Evolutionary conservation across 192 early-diverging fungal species (phyloP), one percentile per base, ranked within the genome.

Genomic region (Coemansia sp.): DNA sequence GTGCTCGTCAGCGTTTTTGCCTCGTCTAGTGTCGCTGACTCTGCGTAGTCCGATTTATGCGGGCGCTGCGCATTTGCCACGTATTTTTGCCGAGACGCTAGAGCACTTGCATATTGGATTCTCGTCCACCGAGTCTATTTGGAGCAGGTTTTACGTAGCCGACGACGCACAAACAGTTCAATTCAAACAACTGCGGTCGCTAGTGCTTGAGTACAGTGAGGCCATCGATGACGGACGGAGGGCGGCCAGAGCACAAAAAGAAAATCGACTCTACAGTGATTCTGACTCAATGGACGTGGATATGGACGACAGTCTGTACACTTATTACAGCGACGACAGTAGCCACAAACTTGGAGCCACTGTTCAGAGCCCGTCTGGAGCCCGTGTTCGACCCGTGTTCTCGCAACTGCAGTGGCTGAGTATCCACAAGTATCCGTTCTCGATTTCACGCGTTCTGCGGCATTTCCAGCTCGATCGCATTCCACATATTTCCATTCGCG

Each of bases 11-110:
- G 73, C 73, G 23, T 80, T 80, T 16, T 42, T 80, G 26, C 78
- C 73, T 1, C 39, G 33, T 5, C 73, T 80, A 1, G 63, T 67
- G 26, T 64, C 63, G 58, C 69, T 80, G 39, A 80, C 65, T 13
- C 49, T 80, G 57, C 37, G 62, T 7, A 66, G 78, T 16, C 78
- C 78, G 8, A 65, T 80, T 17, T 60, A 67, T 17, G 13, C 49
- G 1, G 67, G 62, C 8, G 66, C 73, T 1, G 62, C 69, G 6
- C 66, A 75, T 66, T 32, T 80, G 62, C 78, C 78, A 4, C 58
- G 62, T 10, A 46, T 80, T 21, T 80, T 75, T 63, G 65, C 78
- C 13, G 73, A 80, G 39, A 66, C 78, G 23, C 67, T 80, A 13
- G 70, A 65, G 32, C 40, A 28, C 23, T 42, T 80, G 21, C 66